These are phyloP conservation scores for Fusarium albosuccineum DNA, from an alignment of 2,329 filamentous ascomycete species.

Conservation along the genomic window DNA sequence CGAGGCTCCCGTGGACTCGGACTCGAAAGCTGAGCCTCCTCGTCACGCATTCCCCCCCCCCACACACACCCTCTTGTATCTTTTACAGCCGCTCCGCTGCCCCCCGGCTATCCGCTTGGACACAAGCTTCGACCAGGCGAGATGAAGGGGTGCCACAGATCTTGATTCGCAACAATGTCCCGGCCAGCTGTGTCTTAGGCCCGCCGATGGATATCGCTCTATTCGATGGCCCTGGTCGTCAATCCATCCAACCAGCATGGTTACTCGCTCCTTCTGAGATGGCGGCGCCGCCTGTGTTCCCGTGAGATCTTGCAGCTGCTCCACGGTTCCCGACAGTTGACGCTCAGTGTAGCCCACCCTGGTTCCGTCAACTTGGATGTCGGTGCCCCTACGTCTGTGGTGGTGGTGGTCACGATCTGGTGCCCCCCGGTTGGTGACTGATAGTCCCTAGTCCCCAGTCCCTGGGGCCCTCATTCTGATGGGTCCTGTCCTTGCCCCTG, in stretches of 20 bases:
- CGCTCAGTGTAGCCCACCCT: conserved; percentile 43
- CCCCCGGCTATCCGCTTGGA: conserved; percentile 40
- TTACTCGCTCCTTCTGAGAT: conserved; percentile 47
- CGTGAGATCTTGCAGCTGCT: conserved; percentile 50
- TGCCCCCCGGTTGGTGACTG: conserved; percentile 35
- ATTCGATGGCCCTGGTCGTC: conserved; percentile 40
- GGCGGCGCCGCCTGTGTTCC: conserved; percentile 44
- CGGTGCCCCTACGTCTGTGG: conserved; percentile 36
- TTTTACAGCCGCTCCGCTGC: conserved; percentile 28
- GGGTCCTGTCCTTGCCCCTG: conserved; percentile 34
- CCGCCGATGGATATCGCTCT: conserved; percentile 39
- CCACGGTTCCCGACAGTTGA: conserved; percentile 45
- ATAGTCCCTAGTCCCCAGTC: conserved; percentile 23
- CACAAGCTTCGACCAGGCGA: conserved; percentile 52
- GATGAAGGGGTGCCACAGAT: conserved; percentile 57
- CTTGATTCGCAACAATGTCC: conserved; percentile 54
- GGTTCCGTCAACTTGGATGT: conserved; percentile 53
- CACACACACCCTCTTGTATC: conserved; percentile 23
- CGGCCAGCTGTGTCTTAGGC: conserved; percentile 46
- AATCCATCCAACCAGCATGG: conserved; percentile 44
- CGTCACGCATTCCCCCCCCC: conserved; percentile 30
- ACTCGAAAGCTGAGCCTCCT: conserved; percentile 37
- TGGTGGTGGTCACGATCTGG: conserved; percentile 44
- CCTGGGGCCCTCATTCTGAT: conserved; percentile 27
- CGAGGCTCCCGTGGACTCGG: conserved; percentile 28